Evolutionary conservation across 2,329 filamentous ascomycete species (phyloP).

Genomic region (Nigrospora osmanthi): DNA sequence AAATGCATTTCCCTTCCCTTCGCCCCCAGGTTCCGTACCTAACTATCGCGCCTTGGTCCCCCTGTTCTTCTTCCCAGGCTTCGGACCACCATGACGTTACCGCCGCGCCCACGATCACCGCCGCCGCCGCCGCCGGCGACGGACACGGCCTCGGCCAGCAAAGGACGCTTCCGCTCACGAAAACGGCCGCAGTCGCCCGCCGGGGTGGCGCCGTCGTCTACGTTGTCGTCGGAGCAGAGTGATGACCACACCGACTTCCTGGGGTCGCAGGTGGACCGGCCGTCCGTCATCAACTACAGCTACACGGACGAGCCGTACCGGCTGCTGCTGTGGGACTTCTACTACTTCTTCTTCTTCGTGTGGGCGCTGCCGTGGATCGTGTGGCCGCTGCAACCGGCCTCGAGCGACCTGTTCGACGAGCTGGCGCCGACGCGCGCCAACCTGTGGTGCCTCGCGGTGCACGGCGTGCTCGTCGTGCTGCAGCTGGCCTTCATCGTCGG

Average conservation of each 20-base stretch:
- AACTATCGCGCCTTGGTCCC: too few species aligned
- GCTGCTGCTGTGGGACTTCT: constrained; percentile 44
- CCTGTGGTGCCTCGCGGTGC: constrained; percentile 46
- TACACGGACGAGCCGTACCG: constrained; percentile 50
- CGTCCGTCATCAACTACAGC: constrained; percentile 50
- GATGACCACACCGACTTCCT: constrained; percentile 39
- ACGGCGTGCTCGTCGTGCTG: constrained; percentile 48
- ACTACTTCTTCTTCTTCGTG: constrained; percentile 44
- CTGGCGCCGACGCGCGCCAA: constrained; percentile 52
- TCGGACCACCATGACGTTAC: too few species aligned
- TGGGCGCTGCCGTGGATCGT: constrained; percentile 55
- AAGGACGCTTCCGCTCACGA: too few species aligned
- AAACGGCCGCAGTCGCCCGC: too few species aligned
- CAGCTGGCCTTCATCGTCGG: constrained; percentile 54
- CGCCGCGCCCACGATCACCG: too few species aligned
- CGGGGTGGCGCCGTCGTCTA: too few species aligned
- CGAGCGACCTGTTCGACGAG: constrained; percentile 53
- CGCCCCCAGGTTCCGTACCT: too few species aligned
- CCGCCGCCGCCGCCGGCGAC: too few species aligned
- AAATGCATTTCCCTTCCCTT: too few species aligned
- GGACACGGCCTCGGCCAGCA: too few species aligned
- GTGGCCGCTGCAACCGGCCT: constrained; percentile 45
- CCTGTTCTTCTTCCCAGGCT: too few species aligned
- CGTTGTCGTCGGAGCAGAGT: too few species aligned
- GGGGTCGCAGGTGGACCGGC: constrained; percentile 49